phyloP scores from a whole-genome alignment of 225 moss, liverwort and hornwort species.

The Rhytidiadelphus loreus region DNA sequence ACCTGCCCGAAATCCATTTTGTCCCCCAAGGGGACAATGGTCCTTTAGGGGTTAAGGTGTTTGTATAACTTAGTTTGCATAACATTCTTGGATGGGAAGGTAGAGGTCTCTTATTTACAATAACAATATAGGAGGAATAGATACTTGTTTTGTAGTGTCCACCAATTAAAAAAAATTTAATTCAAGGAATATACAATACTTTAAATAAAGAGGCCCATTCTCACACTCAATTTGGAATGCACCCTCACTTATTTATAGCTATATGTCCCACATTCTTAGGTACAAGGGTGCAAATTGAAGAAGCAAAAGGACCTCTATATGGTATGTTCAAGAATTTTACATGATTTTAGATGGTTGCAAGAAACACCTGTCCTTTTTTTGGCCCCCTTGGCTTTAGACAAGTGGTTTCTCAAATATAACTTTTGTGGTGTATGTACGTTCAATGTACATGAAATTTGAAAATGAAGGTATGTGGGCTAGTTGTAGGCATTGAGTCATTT shows the following conservation, averaged over 20 bases:
- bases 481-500: too few relatives aligned
- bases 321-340: accelerated
- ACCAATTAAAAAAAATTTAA: neutral
- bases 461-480: too few relatives aligned
- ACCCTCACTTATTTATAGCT: neutral
- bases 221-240: neutral
- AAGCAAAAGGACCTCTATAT: accelerated
- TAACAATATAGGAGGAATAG: neutral
- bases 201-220: neutral
- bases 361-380: too few relatives aligned
- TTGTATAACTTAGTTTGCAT: neutral
- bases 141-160: accelerated
- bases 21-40: too few relatives aligned
- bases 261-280: neutral
- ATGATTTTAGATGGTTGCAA: neutral
- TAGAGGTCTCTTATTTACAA: neutral
- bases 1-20: too few relatives aligned
- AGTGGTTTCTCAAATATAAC: too few relatives aligned
- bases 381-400: accelerated
- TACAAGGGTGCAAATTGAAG: neutral
- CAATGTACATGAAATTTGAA: too few relatives aligned
- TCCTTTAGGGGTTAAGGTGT: too few relatives aligned
- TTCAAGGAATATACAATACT: neutral
- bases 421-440: too few relatives aligned
- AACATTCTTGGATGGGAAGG: neutral